Base-by-base conservation (phyloP, 495 filamentous ascomycete species). In the Penicillium subrubescens region DNA sequence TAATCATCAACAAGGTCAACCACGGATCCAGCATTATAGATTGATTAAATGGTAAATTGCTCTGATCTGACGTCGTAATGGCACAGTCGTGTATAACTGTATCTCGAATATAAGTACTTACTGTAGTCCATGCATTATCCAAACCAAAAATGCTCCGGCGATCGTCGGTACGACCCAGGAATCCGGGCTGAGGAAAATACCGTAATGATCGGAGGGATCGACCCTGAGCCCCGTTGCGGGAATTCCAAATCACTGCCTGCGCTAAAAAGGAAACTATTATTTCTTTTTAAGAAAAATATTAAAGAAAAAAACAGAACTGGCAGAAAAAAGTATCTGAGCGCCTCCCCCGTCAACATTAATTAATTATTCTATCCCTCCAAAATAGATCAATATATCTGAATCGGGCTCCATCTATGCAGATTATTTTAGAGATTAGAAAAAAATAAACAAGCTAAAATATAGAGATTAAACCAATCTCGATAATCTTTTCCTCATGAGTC, bases 171-270 rank as follows among this genome's bases (percentile, higher is more conserved):
- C 67, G 65, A 73, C 68, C 71, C 71, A 69, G 67, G 66, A 68
- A 70, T 73, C 59, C 65, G 69, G 69, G 71, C 66, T 71, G 71
- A 71, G 63, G 65, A 65, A 66, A 64, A 63, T 66, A 59, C 63
- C 60, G 69, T 71, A 70, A 65, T 57, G 69, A 73, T 73, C 69
- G 65, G 62, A 71, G 71, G 62, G 71, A 74, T 74, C 71, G 71
- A 72, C 71, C 64, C 56, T 70, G 69, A 72, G 69, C 71, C 71
- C 71, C 67, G 63, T 70, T 64, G 56, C 67, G 70, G 70, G 69
- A 72, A 74, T 74, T 74, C 71, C 71, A 74, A 74, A 74, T 74
- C 71, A 74, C 60, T 54, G 51, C 61, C 48, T 65, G 64, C 64
- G 61, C 64, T 67, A 67, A 62, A 62, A 57, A 56, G 37, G 31